phyloP scores from a whole-genome alignment of 495 filamentous ascomycete species.

The Penicillium macrosclerotiorum region DNA sequence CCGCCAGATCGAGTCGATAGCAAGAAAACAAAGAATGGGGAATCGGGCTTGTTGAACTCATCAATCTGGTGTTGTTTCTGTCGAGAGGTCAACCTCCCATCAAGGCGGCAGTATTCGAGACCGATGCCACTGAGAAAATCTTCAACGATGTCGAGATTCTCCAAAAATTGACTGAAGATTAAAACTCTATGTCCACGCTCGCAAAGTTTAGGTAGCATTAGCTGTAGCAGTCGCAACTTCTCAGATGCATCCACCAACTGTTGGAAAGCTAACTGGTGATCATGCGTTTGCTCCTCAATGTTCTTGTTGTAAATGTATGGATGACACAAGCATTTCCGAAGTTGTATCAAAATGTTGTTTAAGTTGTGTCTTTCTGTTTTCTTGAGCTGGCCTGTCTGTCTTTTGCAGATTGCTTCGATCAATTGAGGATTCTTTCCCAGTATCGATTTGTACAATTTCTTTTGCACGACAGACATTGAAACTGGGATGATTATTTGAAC shows the following conservation, averaged over 20 bases:
- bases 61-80: slow-evolving; percentile 95
- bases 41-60: slow-evolving; percentile 82
- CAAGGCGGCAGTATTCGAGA: slow-evolving; percentile 72
- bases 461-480: slow-evolving; percentile 87
- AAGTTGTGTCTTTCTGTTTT: slow-evolving; percentile 70
- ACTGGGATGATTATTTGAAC: slow-evolving; percentile 92
- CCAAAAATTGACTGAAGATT: slow-evolving; percentile 94
- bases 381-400: slow-evolving; percentile 53
- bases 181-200: slow-evolving; percentile 89
- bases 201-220: slow-evolving; percentile 87
- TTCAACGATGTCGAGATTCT: slow-evolving; percentile 84
- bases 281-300: slow-evolving; percentile 74
- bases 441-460: slow-evolving; percentile 92
- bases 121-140: slow-evolving; percentile 79
- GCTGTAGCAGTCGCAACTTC: slow-evolving; percentile 80
- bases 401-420: slow-evolving; percentile 80
- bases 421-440: slow-evolving; percentile 82
- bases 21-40: slow-evolving; percentile 81
- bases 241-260: slow-evolving; percentile 89
- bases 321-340: slow-evolving; percentile 92
- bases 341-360: slow-evolving; percentile 92
- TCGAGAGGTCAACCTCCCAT: slow-evolving; percentile 74
- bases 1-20: slow-evolving; percentile 92
- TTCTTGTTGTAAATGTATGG: slow-evolving; percentile 88
- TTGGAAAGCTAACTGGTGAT: slow-evolving; percentile 55